These are phyloP conservation scores for Lizonia empirigonia DNA, from an alignment of 2,329 filamentous ascomycete species.

Conservation along the genomic window DNA sequence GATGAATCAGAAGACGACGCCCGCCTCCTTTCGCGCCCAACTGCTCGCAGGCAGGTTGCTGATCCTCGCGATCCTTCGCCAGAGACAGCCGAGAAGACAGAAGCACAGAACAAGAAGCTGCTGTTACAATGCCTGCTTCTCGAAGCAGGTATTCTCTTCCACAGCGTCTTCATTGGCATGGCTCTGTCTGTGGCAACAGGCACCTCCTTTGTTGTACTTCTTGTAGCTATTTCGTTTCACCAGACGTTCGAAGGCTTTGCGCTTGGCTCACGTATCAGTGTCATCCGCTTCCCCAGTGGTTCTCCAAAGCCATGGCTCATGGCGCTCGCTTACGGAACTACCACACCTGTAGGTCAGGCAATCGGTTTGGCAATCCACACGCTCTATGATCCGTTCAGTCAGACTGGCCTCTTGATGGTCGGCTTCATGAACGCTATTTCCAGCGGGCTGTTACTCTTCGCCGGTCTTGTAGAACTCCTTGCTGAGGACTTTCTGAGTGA, in stretches of 20 bases:
- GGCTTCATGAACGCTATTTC: conserved; percentile 59
- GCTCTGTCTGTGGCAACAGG: conserved; percentile 72
- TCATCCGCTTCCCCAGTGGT: conserved; percentile 69
- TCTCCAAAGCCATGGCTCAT: conserved; percentile 78
- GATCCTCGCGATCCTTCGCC: conserved; percentile 19
- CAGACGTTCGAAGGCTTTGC: conserved; percentile 74
- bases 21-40: conserved; percentile 35
- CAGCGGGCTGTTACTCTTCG: conserved; percentile 56
- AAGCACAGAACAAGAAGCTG: conserved; percentile 63
- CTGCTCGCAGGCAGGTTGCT: conserved; percentile 25
- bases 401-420: conserved; percentile 56
- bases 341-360: conserved; percentile 58
- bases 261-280: conserved; percentile 72
- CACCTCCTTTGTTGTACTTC: conserved; percentile 66
- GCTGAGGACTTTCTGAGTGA: conserved; percentile 65
- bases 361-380: conserved; percentile 57
- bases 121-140: conserved; percentile 75
- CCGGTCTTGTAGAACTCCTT: conserved; percentile 56
- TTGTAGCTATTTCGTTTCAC: conserved; percentile 74
- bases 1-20: conserved; percentile 41
- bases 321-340: conserved; percentile 67
- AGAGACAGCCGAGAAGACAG: conserved; percentile 35
- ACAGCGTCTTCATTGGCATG: conserved; percentile 77
- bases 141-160: conserved; percentile 79
- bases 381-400: conserved; percentile 56